Evolutionary conservation across 148 eudicot genomes (phyloP).

Genomic region (Polygonum aviculare): DNA sequence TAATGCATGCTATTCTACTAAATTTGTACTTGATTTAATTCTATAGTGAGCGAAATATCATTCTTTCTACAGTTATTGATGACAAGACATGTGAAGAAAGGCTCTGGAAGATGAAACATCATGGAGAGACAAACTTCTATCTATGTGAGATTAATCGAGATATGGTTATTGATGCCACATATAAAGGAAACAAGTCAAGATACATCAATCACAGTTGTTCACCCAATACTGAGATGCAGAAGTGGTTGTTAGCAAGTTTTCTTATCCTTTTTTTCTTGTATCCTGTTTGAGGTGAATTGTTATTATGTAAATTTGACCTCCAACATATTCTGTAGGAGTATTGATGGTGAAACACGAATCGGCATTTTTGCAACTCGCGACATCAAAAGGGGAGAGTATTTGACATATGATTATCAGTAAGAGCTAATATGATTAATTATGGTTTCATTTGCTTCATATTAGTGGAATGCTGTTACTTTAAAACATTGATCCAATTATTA

Average conservation of each 20-base stretch:
- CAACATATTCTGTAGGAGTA: slow-evolving; percentile 46
- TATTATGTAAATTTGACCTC: slow-evolving; percentile 10
- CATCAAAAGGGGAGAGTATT: slow-evolving; percentile 84
- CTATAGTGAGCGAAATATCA: slow-evolving; percentile 12
- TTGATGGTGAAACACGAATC: slow-evolving; percentile 95
- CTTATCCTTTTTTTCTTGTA: background rate
- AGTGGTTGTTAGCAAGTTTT: slow-evolving; percentile 51
- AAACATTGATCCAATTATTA: background rate
- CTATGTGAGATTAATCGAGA: slow-evolving; percentile 96
- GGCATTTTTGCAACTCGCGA: slow-evolving; percentile 93
- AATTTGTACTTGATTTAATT: background rate
- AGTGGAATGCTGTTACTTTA: background rate
- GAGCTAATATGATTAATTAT: background rate
- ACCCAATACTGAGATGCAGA: slow-evolving; percentile 99
- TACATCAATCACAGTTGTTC: slow-evolving; percentile 98
- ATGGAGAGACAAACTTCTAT: slow-evolving; percentile 92
- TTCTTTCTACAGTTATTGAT: slow-evolving; percentile 72
- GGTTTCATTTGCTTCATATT: slow-evolving; percentile 4
- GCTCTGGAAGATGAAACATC: slow-evolving; percentile 93
- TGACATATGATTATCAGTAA: slow-evolving; percentile 97
- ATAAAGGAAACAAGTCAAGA: slow-evolving; percentile 94
- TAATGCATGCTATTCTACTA: slow-evolving; percentile 5
- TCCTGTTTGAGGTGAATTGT: slow-evolving; percentile 10
- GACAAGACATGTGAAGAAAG: slow-evolving; percentile 97
- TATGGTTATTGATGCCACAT: slow-evolving; percentile 98